Percentiles rank a stretch among this genome's conserved stretches.
Evolutionary conservation across 1,284 basidiomycete species (phyloP).

Genomic region (Schizophyllum commune): DNA sequence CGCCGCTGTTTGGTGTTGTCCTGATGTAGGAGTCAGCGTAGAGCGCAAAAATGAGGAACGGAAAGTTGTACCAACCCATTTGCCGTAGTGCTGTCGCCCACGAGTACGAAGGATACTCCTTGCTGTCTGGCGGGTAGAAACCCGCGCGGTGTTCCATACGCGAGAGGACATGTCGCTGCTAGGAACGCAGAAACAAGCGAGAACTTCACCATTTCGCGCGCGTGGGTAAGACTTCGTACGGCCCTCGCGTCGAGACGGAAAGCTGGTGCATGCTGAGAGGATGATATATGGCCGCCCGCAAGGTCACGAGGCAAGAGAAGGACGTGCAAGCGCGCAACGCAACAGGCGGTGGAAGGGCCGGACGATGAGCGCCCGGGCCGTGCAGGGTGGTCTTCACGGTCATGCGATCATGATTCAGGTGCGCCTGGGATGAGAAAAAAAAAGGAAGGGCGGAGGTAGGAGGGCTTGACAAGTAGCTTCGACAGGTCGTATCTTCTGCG

Average conservation of each 20-base stretch:
- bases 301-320: neutral
- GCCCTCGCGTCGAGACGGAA: no score
- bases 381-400: neutral
- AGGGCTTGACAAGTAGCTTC: no score
- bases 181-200: neutral
- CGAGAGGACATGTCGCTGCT: neutral
- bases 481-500: no score
- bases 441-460: no score
- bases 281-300: neutral
- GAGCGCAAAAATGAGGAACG: neutral
- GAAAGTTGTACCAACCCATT: constrained; percentile 21
- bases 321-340: neutral
- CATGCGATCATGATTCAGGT: neutral
- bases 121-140: neutral
- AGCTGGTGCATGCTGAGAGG: neutral
- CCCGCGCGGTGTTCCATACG: neutral
- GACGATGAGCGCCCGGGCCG: neutral
- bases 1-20: constrained; percentile 26
- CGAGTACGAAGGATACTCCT: constrained; percentile 15
- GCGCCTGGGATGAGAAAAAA: no score
- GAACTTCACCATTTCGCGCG: neutral
- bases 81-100: constrained; percentile 34
- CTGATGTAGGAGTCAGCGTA: constrained; percentile 11
- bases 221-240: no score
- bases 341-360: neutral